Conservation (phyloP, 768 basidiomycete species). For the Cystofilobasidium bisporidii region DNA sequence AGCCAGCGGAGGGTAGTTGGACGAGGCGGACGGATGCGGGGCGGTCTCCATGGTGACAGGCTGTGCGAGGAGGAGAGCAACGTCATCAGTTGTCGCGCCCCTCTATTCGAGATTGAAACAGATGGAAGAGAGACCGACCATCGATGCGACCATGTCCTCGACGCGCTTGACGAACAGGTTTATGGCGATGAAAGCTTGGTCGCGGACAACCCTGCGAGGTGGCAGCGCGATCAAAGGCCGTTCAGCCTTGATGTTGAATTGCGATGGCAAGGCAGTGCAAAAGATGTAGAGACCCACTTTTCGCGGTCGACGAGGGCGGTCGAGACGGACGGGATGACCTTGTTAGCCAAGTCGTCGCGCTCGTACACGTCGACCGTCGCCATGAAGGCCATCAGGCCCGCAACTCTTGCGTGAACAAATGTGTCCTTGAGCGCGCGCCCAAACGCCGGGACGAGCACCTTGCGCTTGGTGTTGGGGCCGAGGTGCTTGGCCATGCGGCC, state of each 20-base stretch:
- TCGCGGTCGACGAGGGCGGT: conserved; percentile 79
- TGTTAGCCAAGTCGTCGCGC: conserved; percentile 72
- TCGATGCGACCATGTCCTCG: conserved; percentile 63
- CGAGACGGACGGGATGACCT: conserved; percentile 77
- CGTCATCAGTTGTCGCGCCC: no score
- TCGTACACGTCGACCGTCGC: conserved; percentile 86
- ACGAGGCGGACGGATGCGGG: conserved; percentile 24
- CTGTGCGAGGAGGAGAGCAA: no score
- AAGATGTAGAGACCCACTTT: conserved; percentile 52
- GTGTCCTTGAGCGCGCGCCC: conserved; percentile 75
- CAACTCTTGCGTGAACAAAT: conserved; percentile 86
- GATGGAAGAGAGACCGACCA: conserved; percentile 51
- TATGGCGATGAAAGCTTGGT: conserved; percentile 90
- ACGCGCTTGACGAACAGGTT: conserved; percentile 76
- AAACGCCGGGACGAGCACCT: conserved; percentile 95
- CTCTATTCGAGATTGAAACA: no score
- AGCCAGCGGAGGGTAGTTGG: conserved; percentile 28
- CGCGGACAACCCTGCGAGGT: conserved; percentile 64
- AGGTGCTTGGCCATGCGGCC: conserved; percentile 79
- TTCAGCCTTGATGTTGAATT: no score
- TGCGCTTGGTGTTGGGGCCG: conserved; percentile 79
- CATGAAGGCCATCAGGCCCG: conserved; percentile 91
- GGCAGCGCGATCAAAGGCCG: neutral
- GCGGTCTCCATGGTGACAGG: conserved; percentile 48
- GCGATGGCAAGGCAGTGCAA: no score